These are phyloP conservation scores for Azolla pinnata DNA, from an alignment of 75 land plant genomes.

Conservation along the genomic window DNA sequence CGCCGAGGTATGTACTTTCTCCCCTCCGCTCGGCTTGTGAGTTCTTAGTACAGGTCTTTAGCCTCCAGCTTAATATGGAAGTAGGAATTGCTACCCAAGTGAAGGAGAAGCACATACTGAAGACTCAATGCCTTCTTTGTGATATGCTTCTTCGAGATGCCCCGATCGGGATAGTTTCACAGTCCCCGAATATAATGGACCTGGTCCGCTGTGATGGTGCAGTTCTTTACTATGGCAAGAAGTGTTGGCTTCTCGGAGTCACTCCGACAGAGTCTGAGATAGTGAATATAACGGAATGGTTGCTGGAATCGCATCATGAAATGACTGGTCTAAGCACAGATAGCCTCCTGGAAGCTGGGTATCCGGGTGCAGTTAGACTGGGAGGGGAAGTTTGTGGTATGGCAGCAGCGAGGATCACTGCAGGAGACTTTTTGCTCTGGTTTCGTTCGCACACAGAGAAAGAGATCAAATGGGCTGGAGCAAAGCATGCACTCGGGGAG, in stretches of 20 bases:
- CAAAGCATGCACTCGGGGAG: slow-evolving; percentile 53
- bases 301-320: slow-evolving; percentile 44
- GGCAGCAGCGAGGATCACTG: slow-evolving; percentile 64
- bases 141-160: slow-evolving; percentile 75
- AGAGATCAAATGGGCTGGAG: slow-evolving; percentile 76
- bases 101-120: slow-evolving; percentile 58
- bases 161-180: slow-evolving; percentile 57
- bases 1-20: slow-evolving; percentile 74
- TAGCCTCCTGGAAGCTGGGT: slow-evolving; percentile 66
- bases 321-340: slow-evolving; percentile 75
- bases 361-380: slow-evolving; percentile 51
- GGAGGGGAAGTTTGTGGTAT: slow-evolving; percentile 58
- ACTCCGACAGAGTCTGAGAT: slow-evolving; percentile 53
- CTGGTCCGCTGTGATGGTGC: slow-evolving; percentile 80
- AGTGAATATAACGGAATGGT: slow-evolving; percentile 47
- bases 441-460: slow-evolving; percentile 65
- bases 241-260: slow-evolving; percentile 41
- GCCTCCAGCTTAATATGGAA: slow-evolving; percentile 68
- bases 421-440: slow-evolving; percentile 69
- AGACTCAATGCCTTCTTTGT: slow-evolving; percentile 69
- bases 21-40: slow-evolving; percentile 90
- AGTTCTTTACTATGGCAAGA: slow-evolving; percentile 47
- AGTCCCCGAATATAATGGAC: slow-evolving; percentile 70
- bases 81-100: slow-evolving; percentile 55
- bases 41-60: slow-evolving; percentile 79